Conservation (phyloP, 176 grass and related monocot species). For the Sorghum bicolor region Sorghum_bicolor_NCBIv3 NC_012878.2:54487001-54487500, state of each 20-base stretch:
- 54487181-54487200: background rate
- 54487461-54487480: background rate
- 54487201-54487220: background rate
- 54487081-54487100: background rate
- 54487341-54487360: background rate
- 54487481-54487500: background rate
- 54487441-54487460: background rate
- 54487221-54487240: slow-evolving; percentile 54
- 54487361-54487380: background rate
- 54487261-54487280: slow-evolving; percentile 96
- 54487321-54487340: slow-evolving; percentile 5
- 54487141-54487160: slow-evolving; percentile 5
- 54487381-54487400: background rate
- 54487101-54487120: background rate
- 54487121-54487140: background rate
- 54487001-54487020: background rate
- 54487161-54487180: slow-evolving; percentile 10
- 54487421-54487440: slow-evolving; percentile 15
- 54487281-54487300: slow-evolving; percentile 65
- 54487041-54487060: background rate
- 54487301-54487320: slow-evolving; percentile 1
- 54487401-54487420: background rate
- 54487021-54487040: background rate
- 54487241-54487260: slow-evolving; percentile 68
- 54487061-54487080: background rate